Evolutionary conservation across 2,329 filamentous ascomycete genomes (phyloP).

Genomic region (Ascochyta fabae): DNA sequence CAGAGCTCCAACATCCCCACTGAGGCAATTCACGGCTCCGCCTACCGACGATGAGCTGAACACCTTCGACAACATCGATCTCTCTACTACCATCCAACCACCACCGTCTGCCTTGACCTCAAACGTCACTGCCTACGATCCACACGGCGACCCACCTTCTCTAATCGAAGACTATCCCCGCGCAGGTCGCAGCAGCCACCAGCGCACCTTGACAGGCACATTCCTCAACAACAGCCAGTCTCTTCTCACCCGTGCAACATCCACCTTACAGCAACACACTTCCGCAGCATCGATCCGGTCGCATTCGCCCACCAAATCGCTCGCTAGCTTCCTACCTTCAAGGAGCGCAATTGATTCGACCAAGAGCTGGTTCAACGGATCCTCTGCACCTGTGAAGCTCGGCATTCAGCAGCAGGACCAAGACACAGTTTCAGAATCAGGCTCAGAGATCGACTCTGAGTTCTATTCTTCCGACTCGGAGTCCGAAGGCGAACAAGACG

Average conservation of each 20-base stretch:
- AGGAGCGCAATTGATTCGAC: constrained; percentile 39
- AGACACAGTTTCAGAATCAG: constrained; percentile 37
- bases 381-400: constrained; percentile 58
- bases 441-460: constrained; percentile 34
- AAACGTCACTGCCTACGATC: constrained; percentile 43
- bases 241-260: constrained; percentile 41
- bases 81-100: constrained; percentile 37
- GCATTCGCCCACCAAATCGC: constrained; percentile 47
- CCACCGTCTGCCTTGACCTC: constrained; percentile 45
- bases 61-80: constrained; percentile 45
- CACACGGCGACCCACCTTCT: constrained; percentile 36
- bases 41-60: constrained; percentile 25
- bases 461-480: constrained; percentile 31
- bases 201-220: constrained; percentile 45
- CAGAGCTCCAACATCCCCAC: constrained; percentile 23
- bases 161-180: constrained; percentile 37
- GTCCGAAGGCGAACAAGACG: constrained; percentile 19
- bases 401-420: constrained; percentile 43
- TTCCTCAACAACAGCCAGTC: constrained; percentile 45
- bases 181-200: constrained; percentile 33
- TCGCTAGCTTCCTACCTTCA: constrained; percentile 50
- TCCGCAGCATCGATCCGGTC: constrained; percentile 47
- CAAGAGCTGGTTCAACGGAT: constrained; percentile 61
- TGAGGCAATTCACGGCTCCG: constrained; percentile 34
- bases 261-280: constrained; percentile 48